Evolutionary conservation across 106 monocot genomes (phyloP), one percentile per base, ranked within the genome.

Genomic region (Amphibolis antarctica): DNA sequence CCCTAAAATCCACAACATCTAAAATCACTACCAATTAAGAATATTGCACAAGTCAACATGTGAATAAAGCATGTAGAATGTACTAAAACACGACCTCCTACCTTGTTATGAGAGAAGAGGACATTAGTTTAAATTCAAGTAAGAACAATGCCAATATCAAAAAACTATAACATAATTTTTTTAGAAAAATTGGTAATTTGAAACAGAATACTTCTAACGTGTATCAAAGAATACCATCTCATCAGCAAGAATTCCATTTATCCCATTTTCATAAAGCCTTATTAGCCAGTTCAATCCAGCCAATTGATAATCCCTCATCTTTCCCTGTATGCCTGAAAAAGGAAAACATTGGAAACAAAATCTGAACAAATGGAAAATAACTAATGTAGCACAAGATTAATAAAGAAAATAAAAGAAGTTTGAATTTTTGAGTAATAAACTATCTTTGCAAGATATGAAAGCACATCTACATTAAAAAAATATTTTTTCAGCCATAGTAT

Each of bases 191-290:
- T 7, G 36, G 7, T 36, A 49, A 17, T 49, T 49, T 19, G 12
- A 4, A 49, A 17, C 12, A 49, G 49, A 49, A 17, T 65, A 78
- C 28, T 12, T 46, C 22, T 14, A 50, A 25, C 5, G 15, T 18
- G 21, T 61, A 7, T 50, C 46, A 49, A 54, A 45, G 46, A 59
- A 55, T 89, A 98, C 93, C 93, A 93, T 93, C 59, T 93, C 93
- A 85, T 93, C 93, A 85, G 93, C 93, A 62, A 93, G 79, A 73
- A 93, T 93, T 44, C 93, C 93, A 88, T 93, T 93, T 48, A 93
- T 88, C 28, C 88, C 88, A 69, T 93, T 93, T 81, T 93, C 88
- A 71, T 88, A 93, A 36, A 93, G 74, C 2, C 83, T 64, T 51
- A 93, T 88, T 17, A 93, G 53, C 93, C 93, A 93, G 68, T 93